Base-by-base conservation (phyloP, 495 filamentous ascomycete species). In the Podospora australis region DNA sequence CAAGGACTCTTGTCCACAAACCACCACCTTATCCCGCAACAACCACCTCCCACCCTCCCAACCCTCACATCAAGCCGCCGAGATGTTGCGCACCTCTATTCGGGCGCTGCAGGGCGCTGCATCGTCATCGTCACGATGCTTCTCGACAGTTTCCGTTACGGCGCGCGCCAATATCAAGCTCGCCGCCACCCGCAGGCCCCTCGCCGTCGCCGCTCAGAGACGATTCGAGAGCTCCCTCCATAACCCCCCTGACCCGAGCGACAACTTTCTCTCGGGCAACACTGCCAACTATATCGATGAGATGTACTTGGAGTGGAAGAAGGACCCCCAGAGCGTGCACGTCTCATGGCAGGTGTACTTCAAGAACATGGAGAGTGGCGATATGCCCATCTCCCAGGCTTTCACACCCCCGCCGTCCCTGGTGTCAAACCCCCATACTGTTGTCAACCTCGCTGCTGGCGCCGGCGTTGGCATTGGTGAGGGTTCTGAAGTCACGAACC, bases 331-430 rank as follows among this genome's bases (percentile, higher is more conserved):
- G 55, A 94, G 87, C 68, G 92, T 98, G 36, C 92, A 98, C 70
- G 77, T 96, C 59, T 98, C 92, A 65, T 98, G 92, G 92, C 92
- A 96, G 73, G 85, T 91, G 55, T 98, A 98, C 81, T 98, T 98
- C 79, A 84, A 81, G 65, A 98, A 98, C 71, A 96, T 98, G 89
- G 92, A 98, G 72, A 83, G 81, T 49, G 92, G 94, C 66, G 87
- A 91, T 56, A 96, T 97, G 86, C 92, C 89, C 59, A 87, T 91
- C 67, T 91, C 90, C 41, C 86, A 94, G 67, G 92, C 92, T 55
- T 98, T 98, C 77, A 87, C 87, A 55, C 89, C 94, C 46, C 92
- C 92, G 23, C 92, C 92, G 5, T 96, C 84, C 42, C 77, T 98
- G 47, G 81, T 97, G 25, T 87, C 92, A 21, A 78, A 73, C 50